Evolutionary conservation across 176 grass and related monocot genomes (phyloP), one percentile per base, ranked within the genome.

Genomic region (Aegilops longissima): DNA sequence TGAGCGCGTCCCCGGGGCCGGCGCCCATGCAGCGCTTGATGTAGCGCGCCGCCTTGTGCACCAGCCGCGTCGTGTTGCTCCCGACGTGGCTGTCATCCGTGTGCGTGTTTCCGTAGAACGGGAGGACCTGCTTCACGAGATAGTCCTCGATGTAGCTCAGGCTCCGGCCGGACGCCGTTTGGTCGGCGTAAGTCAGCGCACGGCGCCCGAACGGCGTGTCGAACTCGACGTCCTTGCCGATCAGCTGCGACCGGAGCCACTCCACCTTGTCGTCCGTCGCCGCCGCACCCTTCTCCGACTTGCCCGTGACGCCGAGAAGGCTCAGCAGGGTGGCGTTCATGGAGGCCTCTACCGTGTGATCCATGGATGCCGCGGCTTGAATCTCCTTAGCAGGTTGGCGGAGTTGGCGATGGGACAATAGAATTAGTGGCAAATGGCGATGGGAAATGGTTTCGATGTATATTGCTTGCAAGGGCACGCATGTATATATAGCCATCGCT

Each of bases 41-140:
- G 83, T 98, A 98, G 13, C 80, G 56, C 38, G 89, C n/a, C 29
- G 91, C 93, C 58, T 89, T 82, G 33, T 83, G 85, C 44, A 92
- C 93, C 66, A 88, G 89, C 23, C 82, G 18, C 20, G 93, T 98
- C 35, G 89, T 95, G 82, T 92, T 90, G 91, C 87, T 86, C 33
- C 93, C 95, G 12, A 98, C 91, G 34, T 89, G 90, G 82, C 93
- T 98, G 52, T 98, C 95, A 18, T 89, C 87, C 1, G 87, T 95
- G 83, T 98, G 95, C 16, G 95, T 98, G 83, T 95, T 98, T 12
- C 95, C 95, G 34, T 98, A 98, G 77, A 81, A 80, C 16, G 95
- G 95, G 76, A 98, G 95, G 76, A 95, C 90, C 61, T 93, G 69
- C 33, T 83, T 82, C 30, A 91, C 33, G 84, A 98, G 68, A 70